phyloP scores from a whole-genome alignment of 2,329 filamentous ascomycete genomes.

The Fragosphaeria purpurea region DNA sequence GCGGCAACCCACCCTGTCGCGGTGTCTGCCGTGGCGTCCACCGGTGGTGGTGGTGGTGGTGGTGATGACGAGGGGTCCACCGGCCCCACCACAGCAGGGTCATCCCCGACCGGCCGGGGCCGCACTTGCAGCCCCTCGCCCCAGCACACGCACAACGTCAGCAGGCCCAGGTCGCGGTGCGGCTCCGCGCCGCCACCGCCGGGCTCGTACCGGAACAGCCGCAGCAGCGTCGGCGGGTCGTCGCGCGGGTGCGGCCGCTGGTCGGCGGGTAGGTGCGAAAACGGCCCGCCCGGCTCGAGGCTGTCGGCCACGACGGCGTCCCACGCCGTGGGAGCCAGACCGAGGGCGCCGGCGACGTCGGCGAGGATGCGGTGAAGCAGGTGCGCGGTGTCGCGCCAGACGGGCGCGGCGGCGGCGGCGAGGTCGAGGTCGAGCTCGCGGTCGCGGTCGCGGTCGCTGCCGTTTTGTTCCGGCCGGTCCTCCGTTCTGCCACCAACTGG shows the following conservation, averaged over 20 bases:
- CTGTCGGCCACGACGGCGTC: constrained; percentile 11
- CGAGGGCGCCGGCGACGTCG: constrained; percentile 11
- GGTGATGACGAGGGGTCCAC: background rate
- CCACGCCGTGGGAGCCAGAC: constrained; percentile 9
- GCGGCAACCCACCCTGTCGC: constrained; percentile 10
- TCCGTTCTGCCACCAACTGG: background rate
- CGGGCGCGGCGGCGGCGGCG: background rate
- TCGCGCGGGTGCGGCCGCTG: constrained; percentile 7
- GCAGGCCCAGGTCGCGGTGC: constrained; percentile 15
- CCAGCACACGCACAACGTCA: constrained; percentile 15
- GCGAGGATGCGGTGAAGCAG: constrained; percentile 15
- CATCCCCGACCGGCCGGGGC: background rate
- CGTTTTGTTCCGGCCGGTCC: too few species aligned
- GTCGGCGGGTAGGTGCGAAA: too few species aligned
- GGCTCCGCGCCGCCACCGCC: constrained; percentile 14
- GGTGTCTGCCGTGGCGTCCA: too few species aligned
- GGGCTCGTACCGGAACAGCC: constrained; percentile 15
- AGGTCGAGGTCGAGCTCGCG: background rate
- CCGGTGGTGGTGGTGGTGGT: background rate
- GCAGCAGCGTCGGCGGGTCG: constrained; percentile 15
- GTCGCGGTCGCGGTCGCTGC: too few species aligned
- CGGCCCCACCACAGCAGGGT: background rate
- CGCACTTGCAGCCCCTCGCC: constrained; percentile 14
- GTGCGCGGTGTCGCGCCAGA: constrained; percentile 14
- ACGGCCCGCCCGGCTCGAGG: constrained; percentile 6